These are phyloP conservation scores for Lunasporangiospora selenospora DNA, from an alignment of 192 early-diverging fungal species.

Conservation along the genomic window DNA sequence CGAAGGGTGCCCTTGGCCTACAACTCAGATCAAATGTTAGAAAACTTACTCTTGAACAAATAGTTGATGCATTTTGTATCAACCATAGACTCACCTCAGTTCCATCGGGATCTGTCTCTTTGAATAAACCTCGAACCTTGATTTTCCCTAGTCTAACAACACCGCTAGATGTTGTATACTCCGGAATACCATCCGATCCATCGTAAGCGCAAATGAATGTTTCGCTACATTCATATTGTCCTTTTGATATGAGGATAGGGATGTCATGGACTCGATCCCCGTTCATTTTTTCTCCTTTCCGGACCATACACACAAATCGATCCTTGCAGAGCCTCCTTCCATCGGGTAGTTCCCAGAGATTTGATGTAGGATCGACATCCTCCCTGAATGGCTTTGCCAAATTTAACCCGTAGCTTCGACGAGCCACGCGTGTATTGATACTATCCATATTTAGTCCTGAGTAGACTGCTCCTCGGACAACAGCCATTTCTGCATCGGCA, in stretches of 20 bases:
- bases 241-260: conserved; percentile 24
- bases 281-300: conserved; percentile 21
- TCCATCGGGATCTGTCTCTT: conserved; percentile 4
- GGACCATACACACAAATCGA: conserved; percentile 16
- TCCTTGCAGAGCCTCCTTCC: conserved; percentile 18
- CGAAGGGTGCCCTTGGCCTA: conserved; percentile 40
- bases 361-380: conserved; percentile 20
- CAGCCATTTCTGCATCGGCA: conserved; percentile 21
- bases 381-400: conserved; percentile 29
- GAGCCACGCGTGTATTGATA: conserved; percentile 19
- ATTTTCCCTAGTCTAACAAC: conserved; percentile 24
- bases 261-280: conserved; percentile 11
- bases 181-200: conserved; percentile 6
- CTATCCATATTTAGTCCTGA: conserved; percentile 45
- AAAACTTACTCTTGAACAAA: too few species aligned
- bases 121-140: conserved; percentile 5
- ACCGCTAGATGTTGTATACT: conserved; percentile 18
- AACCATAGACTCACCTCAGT: too few species aligned
- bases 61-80: too few species aligned
- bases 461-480: conserved; percentile 52
- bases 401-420: conserved; percentile 33
- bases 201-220: conserved; percentile 26
- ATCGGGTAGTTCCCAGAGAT: conserved; percentile 10
- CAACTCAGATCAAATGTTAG: too few species aligned
- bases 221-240: conserved; percentile 8